A percentile compares a stretch with the other conserved stretches of the same genome.
Evolutionary conservation across 331 rosid species (phyloP).

Genomic region (Arachis monticola): DNA sequence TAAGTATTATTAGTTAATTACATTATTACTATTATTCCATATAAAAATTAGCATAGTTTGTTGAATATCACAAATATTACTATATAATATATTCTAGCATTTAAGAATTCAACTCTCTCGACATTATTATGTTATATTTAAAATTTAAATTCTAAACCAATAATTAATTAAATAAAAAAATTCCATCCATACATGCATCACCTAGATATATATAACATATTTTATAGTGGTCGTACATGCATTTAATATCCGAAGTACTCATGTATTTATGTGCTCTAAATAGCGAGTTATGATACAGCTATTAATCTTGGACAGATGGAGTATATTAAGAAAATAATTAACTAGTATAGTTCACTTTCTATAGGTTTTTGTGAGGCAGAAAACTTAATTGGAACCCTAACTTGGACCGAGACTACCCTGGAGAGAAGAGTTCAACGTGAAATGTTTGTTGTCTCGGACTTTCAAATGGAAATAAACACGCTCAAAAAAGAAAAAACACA

Average conservation of each 20-base stretch:
- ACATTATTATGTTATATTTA: no score
- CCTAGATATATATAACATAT: no score
- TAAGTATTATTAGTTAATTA: no score
- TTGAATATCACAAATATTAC: no score
- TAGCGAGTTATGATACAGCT: constrained; percentile 35
- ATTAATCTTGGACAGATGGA: constrained; percentile 3
- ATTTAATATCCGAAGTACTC: neutral
- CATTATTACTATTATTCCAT: no score
- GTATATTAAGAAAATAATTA: neutral
- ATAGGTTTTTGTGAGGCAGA: neutral
- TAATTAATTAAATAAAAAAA: no score
- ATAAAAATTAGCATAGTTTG: no score
- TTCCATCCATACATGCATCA: no score
- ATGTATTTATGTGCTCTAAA: neutral
- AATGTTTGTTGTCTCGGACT: constrained; percentile 60
- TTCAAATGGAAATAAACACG: constrained; percentile 60
- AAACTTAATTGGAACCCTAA: constrained; percentile 44
- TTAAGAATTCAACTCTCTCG: no score
- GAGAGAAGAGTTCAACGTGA: constrained; percentile 64
- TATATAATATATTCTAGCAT: no score
- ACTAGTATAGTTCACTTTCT: neutral
- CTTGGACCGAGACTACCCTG: constrained; percentile 52
- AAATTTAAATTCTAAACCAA: no score
- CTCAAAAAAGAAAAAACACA: neutral
- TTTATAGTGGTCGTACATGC: neutral